Evolutionary conservation across 768 basidiomycete species (phyloP), one percentile per base, ranked within the genome.

Genomic region (Auricularia sp.): DNA sequence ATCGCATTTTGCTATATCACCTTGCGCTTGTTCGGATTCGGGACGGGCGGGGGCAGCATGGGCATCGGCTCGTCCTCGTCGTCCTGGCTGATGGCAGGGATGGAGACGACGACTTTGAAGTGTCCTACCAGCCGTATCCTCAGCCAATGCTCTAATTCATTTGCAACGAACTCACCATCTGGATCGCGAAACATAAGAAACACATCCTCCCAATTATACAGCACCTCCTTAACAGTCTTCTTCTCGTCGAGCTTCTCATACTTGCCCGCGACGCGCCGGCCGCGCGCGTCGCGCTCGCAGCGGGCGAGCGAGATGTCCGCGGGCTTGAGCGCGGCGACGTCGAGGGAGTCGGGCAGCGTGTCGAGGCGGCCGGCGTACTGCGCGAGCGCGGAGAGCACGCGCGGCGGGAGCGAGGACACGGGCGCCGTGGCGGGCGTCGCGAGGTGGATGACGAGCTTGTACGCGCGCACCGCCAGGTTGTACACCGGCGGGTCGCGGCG

Each of bases 401-500:
- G 76, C 77, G 29, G 86, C 80, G 42, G 80, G 75, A 1, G 77
- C 74, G 71, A 91, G 91, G 51, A 90, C 68, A n/a, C 77, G 75
- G 13, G 74, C 8, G 80, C 80, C 39, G 79, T 80, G 7, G 83
- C 85, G 51, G 79, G 74, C 10, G 81, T 79, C 6, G 85, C 83
- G 67, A 87, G 75, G 69, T 87, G 80, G 68, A 90, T 76, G 5
- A 86, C 86, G 62, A 88, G 75, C 68, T 84, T 88, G 77, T 90
- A 88, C 0, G 88, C 87, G 70, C 88, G 89, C 68, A 90, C 73
- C n/a, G 84, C 78, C 18, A 91, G 70, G 63, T 88, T 85, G 75
- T 86, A 85, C 61, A 83, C 77, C 75, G 85, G 89, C 7, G 86
- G 85, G 47, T 80, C 80, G 14, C 77, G 68, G 70, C 82, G 80